These are phyloP conservation scores for Erysimum cheiri DNA, from an alignment of 441 rosid species.

Conservation along the genomic window DNA sequence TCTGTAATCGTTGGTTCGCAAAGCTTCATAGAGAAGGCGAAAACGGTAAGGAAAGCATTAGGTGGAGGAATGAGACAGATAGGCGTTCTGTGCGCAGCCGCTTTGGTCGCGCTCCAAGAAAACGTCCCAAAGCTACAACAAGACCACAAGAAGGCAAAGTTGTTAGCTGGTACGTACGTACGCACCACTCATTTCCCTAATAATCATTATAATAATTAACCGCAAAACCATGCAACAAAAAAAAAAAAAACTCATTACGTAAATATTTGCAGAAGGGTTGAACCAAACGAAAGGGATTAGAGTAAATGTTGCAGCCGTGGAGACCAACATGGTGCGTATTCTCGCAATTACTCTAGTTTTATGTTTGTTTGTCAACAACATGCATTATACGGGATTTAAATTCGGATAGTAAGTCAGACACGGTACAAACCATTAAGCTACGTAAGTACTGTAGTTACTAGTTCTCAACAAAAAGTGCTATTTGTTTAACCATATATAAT, in stretches of 20 bases:
- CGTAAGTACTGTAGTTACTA: background rate
- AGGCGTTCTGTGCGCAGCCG: constrained; percentile 83
- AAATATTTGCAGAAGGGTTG: constrained; percentile 63
- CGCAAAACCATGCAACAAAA: no score
- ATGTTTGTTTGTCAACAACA: background rate
- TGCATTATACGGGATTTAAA: background rate
- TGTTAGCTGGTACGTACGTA: constrained; percentile 74
- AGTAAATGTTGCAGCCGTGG: constrained; percentile 68
- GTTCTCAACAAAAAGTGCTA: background rate
- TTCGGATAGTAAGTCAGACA: background rate
- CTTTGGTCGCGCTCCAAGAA: constrained; percentile 76
- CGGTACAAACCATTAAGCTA: background rate
- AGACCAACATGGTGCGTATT: constrained; percentile 79
- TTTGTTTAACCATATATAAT: background rate
- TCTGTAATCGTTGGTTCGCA: constrained; percentile 85
- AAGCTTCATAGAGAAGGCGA: constrained; percentile 83
- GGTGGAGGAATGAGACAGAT: constrained; percentile 98
- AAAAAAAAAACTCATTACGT: background rate
- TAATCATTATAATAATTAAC: background rate
- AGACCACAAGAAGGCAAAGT: constrained; percentile 90
- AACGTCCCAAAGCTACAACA: constrained; percentile 65
- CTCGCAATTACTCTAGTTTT: background rate
- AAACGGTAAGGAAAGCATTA: constrained; percentile 78
- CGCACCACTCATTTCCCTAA: background rate
- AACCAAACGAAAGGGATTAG: constrained; percentile 77